Base-by-base conservation (phyloP, 2,329 filamentous ascomycete genomes). In the Penicillium janthinellum region DNA sequence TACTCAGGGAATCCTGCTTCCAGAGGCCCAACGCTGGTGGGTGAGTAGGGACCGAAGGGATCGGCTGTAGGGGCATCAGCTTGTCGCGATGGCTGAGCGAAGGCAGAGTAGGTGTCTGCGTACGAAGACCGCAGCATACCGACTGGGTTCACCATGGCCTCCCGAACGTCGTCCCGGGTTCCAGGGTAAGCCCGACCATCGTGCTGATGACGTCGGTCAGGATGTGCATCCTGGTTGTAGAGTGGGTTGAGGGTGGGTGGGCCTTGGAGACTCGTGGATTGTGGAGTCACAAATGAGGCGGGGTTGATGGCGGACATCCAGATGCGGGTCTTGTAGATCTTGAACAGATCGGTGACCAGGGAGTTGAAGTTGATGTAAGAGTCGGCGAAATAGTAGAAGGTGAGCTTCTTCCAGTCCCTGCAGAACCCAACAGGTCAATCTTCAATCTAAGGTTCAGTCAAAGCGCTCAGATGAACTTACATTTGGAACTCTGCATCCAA, bases 231-330 rank as follows among this genome's bases (percentile, higher is more conserved):
- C 45, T 73, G 73, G 50, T 73, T 75, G 58, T 71, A 87, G n/a
- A 90, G 83, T 25, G 87, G 86, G 25, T 87, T 88, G 31, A 85
- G 85, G 63, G 86, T 88, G 1, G 89, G 87, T 2, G 89, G 87
- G 2, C 88, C 86, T 72, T 89, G 88, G 22, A 92, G 80, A 28
- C 89, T 89, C 51, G 91, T 81, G 3, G 87, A 87, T 17, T 90
- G 90, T 63, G 73, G 72, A 1, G 88, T 93, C 25, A 90, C 90
- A 75, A 98, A 97, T 0, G 94, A 97, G 5, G 94, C 95, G 7
- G 95, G 95, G 74, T 99, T 99, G 76, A 99, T 96, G 4, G 95
- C 95, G 4, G 94, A 98, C 91, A 99, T 96, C 95, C 95, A 99
- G 70, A 99, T 99, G 68, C 96, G 88, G 22, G 94, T 96, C 82